Percentiles rank a stretch among this genome's conserved stretches.
These are phyloP conservation scores for Gossypium sturtianum DNA, from an alignment of 345 rosid genomes.

Conservation along the genomic window DNA sequence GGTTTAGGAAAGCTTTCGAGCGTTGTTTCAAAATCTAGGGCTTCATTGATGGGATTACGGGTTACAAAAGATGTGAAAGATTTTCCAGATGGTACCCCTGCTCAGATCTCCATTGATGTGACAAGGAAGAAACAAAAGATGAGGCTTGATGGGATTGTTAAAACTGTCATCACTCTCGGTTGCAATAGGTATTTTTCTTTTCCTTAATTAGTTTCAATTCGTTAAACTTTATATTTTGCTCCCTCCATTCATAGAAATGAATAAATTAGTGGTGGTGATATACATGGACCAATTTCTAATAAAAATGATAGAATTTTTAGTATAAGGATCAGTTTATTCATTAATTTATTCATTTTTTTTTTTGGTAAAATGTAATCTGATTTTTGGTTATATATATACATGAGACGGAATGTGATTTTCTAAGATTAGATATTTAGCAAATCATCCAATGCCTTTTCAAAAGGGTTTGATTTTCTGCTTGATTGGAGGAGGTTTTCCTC, in stretches of 20 bases:
- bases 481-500: no score
- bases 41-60: slow-evolving; percentile 76
- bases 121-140: slow-evolving; percentile 64
- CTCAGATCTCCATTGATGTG: slow-evolving; percentile 79
- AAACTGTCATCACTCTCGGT: slow-evolving; percentile 66
- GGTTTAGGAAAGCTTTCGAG: slow-evolving; percentile 71
- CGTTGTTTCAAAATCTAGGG: slow-evolving; percentile 57
- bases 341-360: no score
- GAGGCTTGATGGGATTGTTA: slow-evolving; percentile 88
- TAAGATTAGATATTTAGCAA: background rate
- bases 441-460: background rate
- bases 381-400: background rate
- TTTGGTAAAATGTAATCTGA: no score
- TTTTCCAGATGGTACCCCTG: slow-evolving; percentile 83
- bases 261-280: no score
- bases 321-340: no score
- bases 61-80: slow-evolving; percentile 84
- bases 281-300: no score
- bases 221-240: background rate
- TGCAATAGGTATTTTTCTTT: slow-evolving; percentile 59
- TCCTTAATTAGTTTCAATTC: background rate
- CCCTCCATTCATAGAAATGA: no score
- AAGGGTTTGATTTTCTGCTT: background rate
- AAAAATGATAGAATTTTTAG: no score
- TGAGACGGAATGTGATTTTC: background rate